phyloP scores from a whole-genome alignment of 2,329 filamentous ascomycete species.

The Paecilomyces sp. region DNA sequence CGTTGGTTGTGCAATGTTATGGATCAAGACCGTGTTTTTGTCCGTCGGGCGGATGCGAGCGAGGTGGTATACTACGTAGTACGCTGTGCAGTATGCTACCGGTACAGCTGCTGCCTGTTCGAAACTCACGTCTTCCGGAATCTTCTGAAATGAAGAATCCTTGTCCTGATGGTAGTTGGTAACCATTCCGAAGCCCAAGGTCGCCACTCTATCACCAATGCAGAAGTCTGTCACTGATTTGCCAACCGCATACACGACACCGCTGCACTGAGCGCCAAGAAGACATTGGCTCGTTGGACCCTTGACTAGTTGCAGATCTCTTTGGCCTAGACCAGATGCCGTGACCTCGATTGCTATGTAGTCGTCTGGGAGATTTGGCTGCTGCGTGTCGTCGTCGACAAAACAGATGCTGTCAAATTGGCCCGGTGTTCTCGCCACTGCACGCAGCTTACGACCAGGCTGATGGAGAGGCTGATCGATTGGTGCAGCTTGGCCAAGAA shows the following conservation, averaged over 20 bases:
- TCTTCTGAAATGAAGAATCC: constrained; percentile 12
- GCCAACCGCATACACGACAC: constrained; percentile 13
- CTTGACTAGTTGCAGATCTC: constrained; percentile 20
- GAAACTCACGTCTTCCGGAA: constrained; percentile 12
- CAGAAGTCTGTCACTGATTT: constrained; percentile 7
- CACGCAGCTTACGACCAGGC: constrained; percentile 4
- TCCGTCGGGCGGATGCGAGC: constrained; percentile 4
- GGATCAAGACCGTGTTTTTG: too few species aligned
- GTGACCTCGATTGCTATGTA: constrained; percentile 26
- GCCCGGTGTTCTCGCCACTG: neutral
- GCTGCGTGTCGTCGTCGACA: constrained; percentile 2
- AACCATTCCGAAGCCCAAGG: constrained; percentile 11
- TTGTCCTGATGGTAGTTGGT: constrained; percentile 11
- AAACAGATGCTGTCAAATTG: constrained; percentile 4
- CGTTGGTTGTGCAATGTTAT: too few species aligned
- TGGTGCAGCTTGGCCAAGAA: constrained; percentile 1
- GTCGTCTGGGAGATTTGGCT: constrained; percentile 6
- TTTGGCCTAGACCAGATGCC: constrained; percentile 21
- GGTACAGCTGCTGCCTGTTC: constrained; percentile 16
- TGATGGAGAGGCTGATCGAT: constrained; percentile 10
- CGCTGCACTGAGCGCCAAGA: constrained; percentile 12
- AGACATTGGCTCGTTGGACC: constrained; percentile 9
- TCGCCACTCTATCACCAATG: constrained; percentile 17
- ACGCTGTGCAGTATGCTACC: constrained; percentile 14
- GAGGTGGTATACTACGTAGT: constrained; percentile 12